These are phyloP conservation scores for Arxiozyma slooffiae DNA, from an alignment of 1,139 yeast genomes.

Conservation along the genomic window DNA sequence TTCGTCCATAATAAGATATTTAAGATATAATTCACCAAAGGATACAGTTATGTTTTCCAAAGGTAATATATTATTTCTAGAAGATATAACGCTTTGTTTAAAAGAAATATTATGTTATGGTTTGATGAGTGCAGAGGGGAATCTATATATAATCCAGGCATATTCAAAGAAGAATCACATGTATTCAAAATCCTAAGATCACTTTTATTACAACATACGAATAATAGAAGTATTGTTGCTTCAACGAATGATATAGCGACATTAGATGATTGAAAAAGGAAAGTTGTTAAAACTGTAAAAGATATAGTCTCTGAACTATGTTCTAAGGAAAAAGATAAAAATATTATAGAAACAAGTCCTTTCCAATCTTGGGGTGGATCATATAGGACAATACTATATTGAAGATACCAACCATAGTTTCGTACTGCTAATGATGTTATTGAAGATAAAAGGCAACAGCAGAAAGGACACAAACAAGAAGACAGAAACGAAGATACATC, in stretches of 20 bases:
- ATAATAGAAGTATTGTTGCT: conserved; percentile 68
- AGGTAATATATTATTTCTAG: conserved; percentile 82
- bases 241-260: conserved; percentile 35
- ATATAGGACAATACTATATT: conserved; percentile 79
- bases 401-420: conserved; percentile 96
- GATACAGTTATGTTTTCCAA: conserved; percentile 89
- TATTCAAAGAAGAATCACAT: conserved; percentile 66
- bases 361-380: conserved; percentile 67
- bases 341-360: conserved; percentile 44
- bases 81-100: conserved; percentile 63
- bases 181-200: conserved; percentile 78
- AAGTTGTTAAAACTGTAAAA: conserved; percentile 60
- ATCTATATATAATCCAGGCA: conserved; percentile 84
- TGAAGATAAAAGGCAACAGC: conserved; percentile 36
- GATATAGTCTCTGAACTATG: conserved; percentile 49
- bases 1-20: conserved; percentile 68
- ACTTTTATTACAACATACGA: conserved; percentile 64
- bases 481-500: conserved; percentile 12
- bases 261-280: conserved; percentile 51
- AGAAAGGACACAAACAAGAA: conserved; percentile 9
- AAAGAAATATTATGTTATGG: conserved; percentile 67
- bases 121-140: conserved; percentile 96
- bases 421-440: conserved; percentile 68
- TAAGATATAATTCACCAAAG: conserved; percentile 68
- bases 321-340: conserved; percentile 37